Evolutionary conservation across 306 rosid species (phyloP).

Genomic region (Sicyos edulis): DNA sequence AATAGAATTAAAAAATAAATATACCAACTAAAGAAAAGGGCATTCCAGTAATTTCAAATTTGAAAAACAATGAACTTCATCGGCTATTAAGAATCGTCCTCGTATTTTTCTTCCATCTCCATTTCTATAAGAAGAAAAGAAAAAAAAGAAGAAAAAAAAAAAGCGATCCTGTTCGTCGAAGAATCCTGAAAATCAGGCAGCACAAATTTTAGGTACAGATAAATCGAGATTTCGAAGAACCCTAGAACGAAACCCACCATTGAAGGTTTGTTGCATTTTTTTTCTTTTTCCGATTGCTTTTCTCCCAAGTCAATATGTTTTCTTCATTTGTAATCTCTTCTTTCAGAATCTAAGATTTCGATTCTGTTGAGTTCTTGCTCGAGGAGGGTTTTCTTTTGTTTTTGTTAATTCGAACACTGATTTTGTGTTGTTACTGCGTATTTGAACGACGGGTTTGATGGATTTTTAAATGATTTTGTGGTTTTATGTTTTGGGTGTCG

Average conservation of each 20-base stretch:
- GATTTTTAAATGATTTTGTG: background rate
- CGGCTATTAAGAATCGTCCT: conserved; percentile 12
- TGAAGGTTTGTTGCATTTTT: too few species aligned
- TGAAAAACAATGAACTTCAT: background rate
- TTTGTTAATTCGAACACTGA: background rate
- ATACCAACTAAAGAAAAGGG: background rate
- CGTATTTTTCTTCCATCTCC: background rate
- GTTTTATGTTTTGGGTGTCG: too few species aligned
- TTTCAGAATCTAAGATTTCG: background rate
- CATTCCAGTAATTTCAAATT: background rate
- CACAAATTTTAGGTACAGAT: background rate
- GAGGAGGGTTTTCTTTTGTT: background rate
- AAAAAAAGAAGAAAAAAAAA: background rate
- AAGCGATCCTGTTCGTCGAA: conserved; percentile 10
- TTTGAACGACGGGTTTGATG: background rate
- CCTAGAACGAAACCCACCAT: background rate
- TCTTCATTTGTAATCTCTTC: too few species aligned
- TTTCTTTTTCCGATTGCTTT: too few species aligned
- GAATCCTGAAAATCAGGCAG: background rate
- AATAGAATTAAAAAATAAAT: background rate
- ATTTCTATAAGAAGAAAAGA: too few species aligned
- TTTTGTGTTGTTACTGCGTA: background rate
- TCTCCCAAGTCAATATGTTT: too few species aligned
- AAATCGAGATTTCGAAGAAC: background rate
- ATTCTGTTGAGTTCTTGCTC: background rate